These are phyloP conservation scores for Myriosclerotinia duriaeana DNA, from an alignment of 2,329 filamentous ascomycete species.

Conservation along the genomic window DNA sequence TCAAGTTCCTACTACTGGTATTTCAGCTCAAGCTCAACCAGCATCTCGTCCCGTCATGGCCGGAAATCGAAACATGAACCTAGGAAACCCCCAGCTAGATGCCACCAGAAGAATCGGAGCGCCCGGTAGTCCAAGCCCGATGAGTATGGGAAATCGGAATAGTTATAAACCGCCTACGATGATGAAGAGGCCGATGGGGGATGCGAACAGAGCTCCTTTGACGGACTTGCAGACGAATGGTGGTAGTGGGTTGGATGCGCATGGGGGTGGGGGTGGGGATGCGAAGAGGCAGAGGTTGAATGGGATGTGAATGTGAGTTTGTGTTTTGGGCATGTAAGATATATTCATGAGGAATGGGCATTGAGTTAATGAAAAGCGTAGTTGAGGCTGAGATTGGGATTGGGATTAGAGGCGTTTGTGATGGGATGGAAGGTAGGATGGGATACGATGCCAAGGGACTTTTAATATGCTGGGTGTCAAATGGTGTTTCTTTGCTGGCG, in stretches of 20 bases:
- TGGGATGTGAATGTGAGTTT: slow-evolving; percentile 14
- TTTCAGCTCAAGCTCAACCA: slow-evolving; percentile 39
- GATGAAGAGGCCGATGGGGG: slow-evolving; percentile 44
- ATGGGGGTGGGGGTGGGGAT: slow-evolving; percentile 31
- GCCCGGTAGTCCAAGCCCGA: slow-evolving; percentile 54
- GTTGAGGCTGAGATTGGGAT: not conserved
- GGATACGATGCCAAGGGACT: not conserved
- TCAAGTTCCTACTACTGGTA: slow-evolving; percentile 31
- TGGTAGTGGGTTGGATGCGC: slow-evolving; percentile 33
- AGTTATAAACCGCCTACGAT: slow-evolving; percentile 60
- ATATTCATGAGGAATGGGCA: not conserved
- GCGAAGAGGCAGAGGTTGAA: slow-evolving; percentile 40
- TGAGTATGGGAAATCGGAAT: slow-evolving; percentile 52
- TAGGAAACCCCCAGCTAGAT: slow-evolving; percentile 39
- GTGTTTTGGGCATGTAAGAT: not conserved
- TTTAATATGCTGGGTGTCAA: not conserved
- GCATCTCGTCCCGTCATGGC: not conserved
- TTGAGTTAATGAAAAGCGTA: not conserved
- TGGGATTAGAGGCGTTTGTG: slow-evolving; percentile 2
- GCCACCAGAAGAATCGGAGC: slow-evolving; percentile 58
- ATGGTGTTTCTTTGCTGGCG: not conserved
- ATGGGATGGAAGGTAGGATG: slow-evolving; percentile 9
- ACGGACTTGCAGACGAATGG: slow-evolving; percentile 38
- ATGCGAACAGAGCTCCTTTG: slow-evolving; percentile 32
- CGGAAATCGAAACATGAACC: not conserved